Evolutionary conservation across 2,329 filamentous ascomycete species (phyloP), one percentile per base, ranked within the genome.

Genomic region (Huntiella abstrusa): DNA sequence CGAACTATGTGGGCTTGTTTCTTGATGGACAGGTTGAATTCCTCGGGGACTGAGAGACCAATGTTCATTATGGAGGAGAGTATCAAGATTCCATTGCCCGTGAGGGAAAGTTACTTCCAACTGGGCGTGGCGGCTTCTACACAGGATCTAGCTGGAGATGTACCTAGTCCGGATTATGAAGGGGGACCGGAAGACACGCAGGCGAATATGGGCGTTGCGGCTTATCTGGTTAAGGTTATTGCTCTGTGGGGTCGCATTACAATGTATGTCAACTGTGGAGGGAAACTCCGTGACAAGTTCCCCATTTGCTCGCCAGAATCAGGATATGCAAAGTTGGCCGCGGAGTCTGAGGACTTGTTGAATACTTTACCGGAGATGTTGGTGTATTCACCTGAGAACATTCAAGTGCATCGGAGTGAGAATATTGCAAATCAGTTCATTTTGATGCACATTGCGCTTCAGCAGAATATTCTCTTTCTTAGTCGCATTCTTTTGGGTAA

Each of bases 1-100:
- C 75, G 91, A 48, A 91, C 86, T 2, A 96, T 98, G 88, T 98
- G 91, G 91, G 83, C 87, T 10, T 96, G 88, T 58, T 94, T 94
- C 56, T 62, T 95, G 48, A 95, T 96, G 87, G 91, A 98, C 59
- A 77, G 88, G 0, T 95, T 95, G 66, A 95, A 92, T 61, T 95
- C 88, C 0, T 95, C 87, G 1, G 88, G 91, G 2, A 92, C 85
- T 2, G 87, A 95, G 55, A 73, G 88, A 34, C 91, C 91, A 15
- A 83, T 85, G 45, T 94, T 95, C 54, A 80, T 94, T 46, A 80
- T 83, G 53, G 86, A 95, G 59, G 83, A 91, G 53, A 84, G 83
- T 47, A 73, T 96, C 51, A 80, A 85, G 53, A 84, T 95, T 12
- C 88, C 91, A 52, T 64, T 98, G 17, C 91, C 91, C 0, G 83